Evolutionary conservation across 2,329 filamentous ascomycete species (phyloP).

Genomic region (Thermothelomyces thermophilus): DNA sequence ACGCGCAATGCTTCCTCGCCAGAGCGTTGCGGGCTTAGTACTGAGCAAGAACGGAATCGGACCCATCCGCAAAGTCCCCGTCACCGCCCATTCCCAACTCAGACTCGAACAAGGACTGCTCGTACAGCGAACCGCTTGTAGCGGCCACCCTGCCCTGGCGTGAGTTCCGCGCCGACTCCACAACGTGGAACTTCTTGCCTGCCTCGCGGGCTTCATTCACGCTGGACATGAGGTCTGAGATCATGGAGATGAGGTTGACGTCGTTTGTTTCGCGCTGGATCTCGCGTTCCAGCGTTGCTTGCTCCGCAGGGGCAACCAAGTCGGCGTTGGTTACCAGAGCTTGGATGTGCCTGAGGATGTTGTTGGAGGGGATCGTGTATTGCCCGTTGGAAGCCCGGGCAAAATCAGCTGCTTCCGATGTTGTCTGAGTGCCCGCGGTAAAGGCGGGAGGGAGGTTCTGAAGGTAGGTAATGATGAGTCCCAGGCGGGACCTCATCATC

Average conservation of each 20-base stretch:
- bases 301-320: constrained; percentile 68
- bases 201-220: constrained; percentile 65
- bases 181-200: constrained; percentile 63
- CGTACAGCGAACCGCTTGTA: constrained; percentile 11
- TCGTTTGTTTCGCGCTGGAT: constrained; percentile 75
- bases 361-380: constrained; percentile 50
- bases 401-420: constrained; percentile 26
- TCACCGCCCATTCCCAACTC: background rate
- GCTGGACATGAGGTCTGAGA: constrained; percentile 68
- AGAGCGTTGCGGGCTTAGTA: background rate
- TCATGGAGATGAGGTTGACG: constrained; percentile 68
- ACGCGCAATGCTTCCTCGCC: too few relatives aligned
- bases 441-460: constrained; percentile 62
- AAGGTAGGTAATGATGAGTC: constrained; percentile 70
- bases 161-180: constrained; percentile 37
- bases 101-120: background rate
- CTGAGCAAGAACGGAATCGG: background rate
- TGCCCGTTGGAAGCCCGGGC: constrained; percentile 29
- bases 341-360: constrained; percentile 80
- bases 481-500: constrained; percentile 76
- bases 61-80: too few relatives aligned
- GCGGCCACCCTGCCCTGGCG: constrained; percentile 16
- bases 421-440: constrained; percentile 40
- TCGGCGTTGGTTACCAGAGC: constrained; percentile 77
- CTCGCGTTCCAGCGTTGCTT: constrained; percentile 60